These are phyloP conservation scores for Ambrosia hybrid DNA, from an alignment of 140 eudicot species.

Conservation along the genomic window DNA sequence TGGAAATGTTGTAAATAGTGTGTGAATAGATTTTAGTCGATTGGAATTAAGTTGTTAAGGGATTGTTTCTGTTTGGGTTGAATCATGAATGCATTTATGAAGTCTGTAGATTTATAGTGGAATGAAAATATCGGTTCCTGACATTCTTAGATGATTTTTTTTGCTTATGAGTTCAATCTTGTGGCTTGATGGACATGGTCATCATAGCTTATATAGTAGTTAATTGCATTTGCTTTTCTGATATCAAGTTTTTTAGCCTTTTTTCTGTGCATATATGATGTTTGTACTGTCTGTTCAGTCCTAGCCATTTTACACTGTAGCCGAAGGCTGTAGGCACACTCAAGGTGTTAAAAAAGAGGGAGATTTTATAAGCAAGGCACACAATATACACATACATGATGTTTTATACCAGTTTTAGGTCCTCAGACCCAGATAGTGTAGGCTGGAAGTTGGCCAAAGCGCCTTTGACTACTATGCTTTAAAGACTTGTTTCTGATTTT, in stretches of 20 bases:
- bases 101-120: conserved; percentile 14
- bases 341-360: too few relatives aligned
- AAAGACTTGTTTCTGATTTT: neutral
- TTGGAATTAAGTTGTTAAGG: neutral
- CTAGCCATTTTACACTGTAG: neutral
- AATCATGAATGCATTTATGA: conserved; percentile 1
- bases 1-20: neutral
- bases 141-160: neutral
- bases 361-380: too few relatives aligned
- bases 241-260: conserved; percentile 6
- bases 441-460: too few relatives aligned
- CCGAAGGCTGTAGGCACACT: too few relatives aligned
- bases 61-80: neutral
- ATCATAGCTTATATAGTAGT: neutral
- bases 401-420: too few relatives aligned
- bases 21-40: conserved; percentile 3
- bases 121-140: neutral
- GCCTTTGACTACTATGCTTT: neutral
- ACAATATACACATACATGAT: too few relatives aligned
- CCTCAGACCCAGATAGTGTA: too few relatives aligned
- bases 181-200: neutral
- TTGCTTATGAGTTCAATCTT: neutral
- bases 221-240: conserved; percentile 8
- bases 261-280: conserved; percentile 11
- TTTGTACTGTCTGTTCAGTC: neutral